phyloP scores from a whole-genome alignment of 345 rosid species.

The Ailanthus altissimus region DNA sequence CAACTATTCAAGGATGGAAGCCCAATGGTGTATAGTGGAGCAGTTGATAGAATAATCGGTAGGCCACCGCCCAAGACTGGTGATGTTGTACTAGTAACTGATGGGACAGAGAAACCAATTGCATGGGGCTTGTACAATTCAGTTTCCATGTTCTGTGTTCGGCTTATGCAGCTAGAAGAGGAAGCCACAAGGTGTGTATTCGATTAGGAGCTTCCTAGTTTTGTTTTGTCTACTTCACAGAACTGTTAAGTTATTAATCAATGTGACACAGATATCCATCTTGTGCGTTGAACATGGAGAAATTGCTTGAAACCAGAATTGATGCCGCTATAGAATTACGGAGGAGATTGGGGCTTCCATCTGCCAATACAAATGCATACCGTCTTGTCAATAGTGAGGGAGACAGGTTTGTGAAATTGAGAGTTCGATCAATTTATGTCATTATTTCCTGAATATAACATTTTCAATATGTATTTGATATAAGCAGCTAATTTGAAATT shows the following conservation, averaged over 20 bases:
- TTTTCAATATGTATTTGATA: background rate
- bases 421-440: background rate
- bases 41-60: slow-evolving; percentile 82
- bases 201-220: background rate
- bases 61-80: slow-evolving; percentile 82
- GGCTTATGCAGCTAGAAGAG: slow-evolving; percentile 93
- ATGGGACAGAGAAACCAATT: slow-evolving; percentile 76
- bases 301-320: slow-evolving; percentile 67
- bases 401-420: slow-evolving; percentile 59
- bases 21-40: slow-evolving; percentile 94
- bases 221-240: slow-evolving; percentile 5
- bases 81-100: slow-evolving; percentile 85
- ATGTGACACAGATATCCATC: slow-evolving; percentile 63
- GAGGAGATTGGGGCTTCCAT: slow-evolving; percentile 68
- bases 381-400: slow-evolving; percentile 91
- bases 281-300: slow-evolving; percentile 76
- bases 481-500: background rate
- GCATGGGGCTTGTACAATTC: slow-evolving; percentile 90
- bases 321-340: slow-evolving; percentile 64
- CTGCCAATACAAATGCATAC: slow-evolving; percentile 66
- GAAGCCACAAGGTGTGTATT: slow-evolving; percentile 58
- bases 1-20: slow-evolving; percentile 87
- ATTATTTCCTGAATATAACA: no score
- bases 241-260: slow-evolving; percentile 15
- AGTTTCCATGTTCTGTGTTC: slow-evolving; percentile 83